Evolutionary conservation across 2,329 filamentous ascomycete species (phyloP).

Genomic region (Setomelanomma holmii): DNA sequence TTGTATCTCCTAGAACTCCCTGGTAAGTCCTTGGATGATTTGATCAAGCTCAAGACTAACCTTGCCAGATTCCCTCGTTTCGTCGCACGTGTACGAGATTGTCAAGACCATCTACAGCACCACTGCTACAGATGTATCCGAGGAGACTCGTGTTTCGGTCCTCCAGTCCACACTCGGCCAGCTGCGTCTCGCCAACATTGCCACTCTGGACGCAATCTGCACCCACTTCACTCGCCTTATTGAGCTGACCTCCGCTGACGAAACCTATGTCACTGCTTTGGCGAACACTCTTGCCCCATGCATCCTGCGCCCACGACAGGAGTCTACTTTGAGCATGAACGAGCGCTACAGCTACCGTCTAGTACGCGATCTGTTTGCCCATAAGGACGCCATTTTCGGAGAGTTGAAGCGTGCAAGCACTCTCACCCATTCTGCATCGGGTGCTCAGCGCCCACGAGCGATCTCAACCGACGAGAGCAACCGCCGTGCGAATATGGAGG

Average conservation of each 20-base stretch:
- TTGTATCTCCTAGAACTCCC: constrained; percentile 94
- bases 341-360: constrained; percentile 92
- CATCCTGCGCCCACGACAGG: constrained; percentile 83
- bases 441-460: constrained; percentile 74
- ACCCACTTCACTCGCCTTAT: constrained; percentile 98
- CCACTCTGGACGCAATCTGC: constrained; percentile 96
- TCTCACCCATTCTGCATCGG: constrained; percentile 66
- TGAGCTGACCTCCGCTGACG: constrained; percentile 94
- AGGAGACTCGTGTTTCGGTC: constrained; percentile 83
- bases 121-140: constrained; percentile 69
- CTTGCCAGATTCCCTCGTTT: constrained; percentile 86
- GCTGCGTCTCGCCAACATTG: constrained; percentile 94
- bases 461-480: constrained; percentile 97
- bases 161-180: constrained; percentile 96
- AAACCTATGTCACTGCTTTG: constrained; percentile 78
- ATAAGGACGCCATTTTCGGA: constrained; percentile 95
- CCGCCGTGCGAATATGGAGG: constrained; percentile 91
- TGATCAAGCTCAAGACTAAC: constrained; percentile 24
- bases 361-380: constrained; percentile 86
- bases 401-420: constrained; percentile 90
- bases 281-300: constrained; percentile 81
- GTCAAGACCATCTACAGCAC: constrained; percentile 96
- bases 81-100: constrained; percentile 98
- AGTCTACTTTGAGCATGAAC: constrained; percentile 92
- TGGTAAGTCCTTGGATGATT: constrained; percentile 62